phyloP scores from a whole-genome alignment of 1,284 basidiomycete species.

The Melampsora larici-populina region DNA sequence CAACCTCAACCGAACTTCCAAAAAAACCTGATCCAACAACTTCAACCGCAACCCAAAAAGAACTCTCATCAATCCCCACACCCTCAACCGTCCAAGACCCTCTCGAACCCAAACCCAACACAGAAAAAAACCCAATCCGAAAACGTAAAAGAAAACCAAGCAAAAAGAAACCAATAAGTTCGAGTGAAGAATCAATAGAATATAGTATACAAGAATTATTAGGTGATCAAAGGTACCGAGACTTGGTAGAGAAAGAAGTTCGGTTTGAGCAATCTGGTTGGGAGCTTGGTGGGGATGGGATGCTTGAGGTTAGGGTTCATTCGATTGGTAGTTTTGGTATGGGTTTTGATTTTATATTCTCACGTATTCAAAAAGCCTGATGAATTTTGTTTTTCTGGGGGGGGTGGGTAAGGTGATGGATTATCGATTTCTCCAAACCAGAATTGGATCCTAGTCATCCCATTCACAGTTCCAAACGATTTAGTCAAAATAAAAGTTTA shows the following conservation, averaged over 20 bases:
- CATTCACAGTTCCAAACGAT: conserved; percentile 79
- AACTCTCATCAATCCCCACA: too few species aligned
- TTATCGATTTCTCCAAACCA: conserved; percentile 47
- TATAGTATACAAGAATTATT: background rate
- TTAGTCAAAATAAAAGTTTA: conserved; percentile 68
- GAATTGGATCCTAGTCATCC: conserved; percentile 75
- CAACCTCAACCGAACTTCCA: too few species aligned
- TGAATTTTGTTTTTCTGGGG: too few species aligned
- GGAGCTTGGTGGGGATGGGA: background rate
- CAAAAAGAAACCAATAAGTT: background rate
- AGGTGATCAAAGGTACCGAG: background rate
- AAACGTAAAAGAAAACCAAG: conserved; percentile 4
- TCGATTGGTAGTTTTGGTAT: conserved; percentile 27
- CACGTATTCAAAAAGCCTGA: background rate
- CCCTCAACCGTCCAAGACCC: too few species aligned
- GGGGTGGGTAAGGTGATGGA: conserved; percentile 37
- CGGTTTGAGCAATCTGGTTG: background rate
- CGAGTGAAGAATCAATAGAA: background rate
- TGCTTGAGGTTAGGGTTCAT: conserved; percentile 11
- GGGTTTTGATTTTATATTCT: background rate
- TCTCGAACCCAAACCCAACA: too few species aligned
- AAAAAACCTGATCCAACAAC: too few species aligned
- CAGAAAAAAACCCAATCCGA: too few species aligned
- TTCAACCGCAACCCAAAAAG: too few species aligned
- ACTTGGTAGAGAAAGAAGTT: background rate